These are phyloP conservation scores for Theileria sp. DNA, from an alignment of 169 alveolate genomes.

Conservation along the genomic window DNA sequence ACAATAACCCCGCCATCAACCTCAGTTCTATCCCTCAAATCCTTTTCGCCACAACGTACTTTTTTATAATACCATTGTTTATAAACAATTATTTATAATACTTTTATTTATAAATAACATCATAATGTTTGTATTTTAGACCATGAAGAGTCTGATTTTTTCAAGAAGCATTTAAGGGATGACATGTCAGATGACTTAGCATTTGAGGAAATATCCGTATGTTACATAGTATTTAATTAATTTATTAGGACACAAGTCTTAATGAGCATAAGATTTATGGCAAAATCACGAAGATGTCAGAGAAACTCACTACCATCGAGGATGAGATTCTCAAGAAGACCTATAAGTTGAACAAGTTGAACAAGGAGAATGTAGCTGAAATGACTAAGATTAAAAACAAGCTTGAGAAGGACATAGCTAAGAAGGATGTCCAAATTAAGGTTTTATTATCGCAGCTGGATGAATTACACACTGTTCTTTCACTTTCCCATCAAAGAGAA, in stretches of 20 bases:
- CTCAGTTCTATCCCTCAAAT: neutral
- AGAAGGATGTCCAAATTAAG: slow-evolving; percentile 57
- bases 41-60: neutral
- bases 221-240: neutral
- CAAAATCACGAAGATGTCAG: slow-evolving; percentile 50
- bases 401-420: slow-evolving; percentile 50
- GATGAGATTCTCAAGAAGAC: slow-evolving; percentile 53
- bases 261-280: slow-evolving; percentile 37
- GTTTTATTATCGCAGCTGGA: slow-evolving; percentile 51
- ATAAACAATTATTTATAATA: neutral
- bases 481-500: slow-evolving; percentile 65
- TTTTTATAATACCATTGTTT: neutral
- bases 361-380: slow-evolving; percentile 46
- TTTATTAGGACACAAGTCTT: slow-evolving; percentile 10
- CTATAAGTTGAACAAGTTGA: slow-evolving; percentile 50
- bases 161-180: neutral
- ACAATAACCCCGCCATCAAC: neutral
- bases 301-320: slow-evolving; percentile 52
- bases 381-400: slow-evolving; percentile 33
- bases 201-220: neutral
- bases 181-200: neutral
- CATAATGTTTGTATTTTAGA: neutral
- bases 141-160: neutral
- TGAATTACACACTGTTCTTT: slow-evolving; percentile 67
- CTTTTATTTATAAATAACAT: too few relatives aligned